phyloP scores from a whole-genome alignment of 177 flowering plant genomes.

The Telopea speciosissima region DNA sequence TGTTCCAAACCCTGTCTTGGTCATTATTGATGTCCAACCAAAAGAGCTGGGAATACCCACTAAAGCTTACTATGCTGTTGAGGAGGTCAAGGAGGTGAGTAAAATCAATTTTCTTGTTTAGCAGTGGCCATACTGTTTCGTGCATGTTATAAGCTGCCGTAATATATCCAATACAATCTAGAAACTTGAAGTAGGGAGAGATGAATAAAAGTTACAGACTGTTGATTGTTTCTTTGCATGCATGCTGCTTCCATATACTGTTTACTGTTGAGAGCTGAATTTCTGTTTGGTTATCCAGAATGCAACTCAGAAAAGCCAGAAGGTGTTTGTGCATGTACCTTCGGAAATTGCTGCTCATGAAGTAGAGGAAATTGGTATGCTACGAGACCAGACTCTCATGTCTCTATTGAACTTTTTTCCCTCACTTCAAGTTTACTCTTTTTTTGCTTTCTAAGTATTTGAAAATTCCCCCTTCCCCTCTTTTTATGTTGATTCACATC shows the following conservation, averaged over 20 bases:
- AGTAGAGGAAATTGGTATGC: slow-evolving; percentile 73
- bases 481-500: neutral
- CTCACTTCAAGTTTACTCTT: neutral
- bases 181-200: neutral
- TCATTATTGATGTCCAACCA: slow-evolving; percentile 97
- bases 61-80: slow-evolving; percentile 93
- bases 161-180: neutral
- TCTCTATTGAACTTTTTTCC: neutral
- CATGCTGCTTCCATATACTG: neutral
- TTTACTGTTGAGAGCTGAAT: neutral
- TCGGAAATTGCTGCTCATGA: slow-evolving; percentile 87
- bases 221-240: neutral
- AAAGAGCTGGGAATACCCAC: slow-evolving; percentile 96
- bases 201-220: neutral
- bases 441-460: too few species aligned
- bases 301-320: slow-evolving; percentile 81
- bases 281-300: slow-evolving; percentile 32
- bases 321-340: slow-evolving; percentile 67
- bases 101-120: neutral
- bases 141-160: neutral
- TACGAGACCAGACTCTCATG: too few species aligned
- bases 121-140: neutral
- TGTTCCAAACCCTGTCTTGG: slow-evolving; percentile 94
- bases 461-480: too few species aligned
- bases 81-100: slow-evolving; percentile 96